These are phyloP conservation scores for Epithemia pelagica DNA, from an alignment of 108 stramenopile species.

Conservation along the genomic window DNA sequence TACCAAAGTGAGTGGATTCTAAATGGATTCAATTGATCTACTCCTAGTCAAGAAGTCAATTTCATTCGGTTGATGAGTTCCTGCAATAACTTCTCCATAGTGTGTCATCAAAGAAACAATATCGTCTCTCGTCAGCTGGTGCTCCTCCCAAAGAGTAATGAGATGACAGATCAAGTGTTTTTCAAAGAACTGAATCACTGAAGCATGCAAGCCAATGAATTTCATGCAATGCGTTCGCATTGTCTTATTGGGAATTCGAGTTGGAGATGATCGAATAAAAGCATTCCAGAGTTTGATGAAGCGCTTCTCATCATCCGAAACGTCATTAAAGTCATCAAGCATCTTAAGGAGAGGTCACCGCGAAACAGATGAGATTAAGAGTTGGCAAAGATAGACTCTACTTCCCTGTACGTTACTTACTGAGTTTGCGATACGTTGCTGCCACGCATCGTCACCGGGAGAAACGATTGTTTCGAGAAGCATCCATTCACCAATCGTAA, in stretches of 20 bases:
- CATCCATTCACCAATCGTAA: neutral
- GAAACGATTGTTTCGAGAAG: neutral
- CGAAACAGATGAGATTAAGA: no score
- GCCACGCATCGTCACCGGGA: neutral
- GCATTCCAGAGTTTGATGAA: constrained; percentile 56
- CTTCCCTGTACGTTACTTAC: neutral
- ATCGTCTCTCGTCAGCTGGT: neutral
- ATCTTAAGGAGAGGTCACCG: no score
- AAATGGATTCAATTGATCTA: no score
- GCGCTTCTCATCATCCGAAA: constrained; percentile 33
- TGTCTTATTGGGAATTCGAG: neutral
- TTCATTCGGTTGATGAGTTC: no score
- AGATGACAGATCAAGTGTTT: neutral
- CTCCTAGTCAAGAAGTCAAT: no score
- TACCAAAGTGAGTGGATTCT: no score
- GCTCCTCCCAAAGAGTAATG: constrained; percentile 4
- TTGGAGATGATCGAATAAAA: constrained; percentile 25
- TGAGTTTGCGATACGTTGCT: neutral
- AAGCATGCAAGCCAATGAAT: neutral
- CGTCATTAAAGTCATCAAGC: constrained; percentile 50
- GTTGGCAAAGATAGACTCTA: no score
- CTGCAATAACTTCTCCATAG: neutral
- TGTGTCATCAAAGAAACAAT: neutral
- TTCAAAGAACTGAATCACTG: neutral
- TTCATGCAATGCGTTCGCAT: neutral